Evolutionary conservation across 768 basidiomycete genomes (phyloP), one percentile per base, ranked within the genome.

Genomic region (Austroboletus festivus): DNA sequence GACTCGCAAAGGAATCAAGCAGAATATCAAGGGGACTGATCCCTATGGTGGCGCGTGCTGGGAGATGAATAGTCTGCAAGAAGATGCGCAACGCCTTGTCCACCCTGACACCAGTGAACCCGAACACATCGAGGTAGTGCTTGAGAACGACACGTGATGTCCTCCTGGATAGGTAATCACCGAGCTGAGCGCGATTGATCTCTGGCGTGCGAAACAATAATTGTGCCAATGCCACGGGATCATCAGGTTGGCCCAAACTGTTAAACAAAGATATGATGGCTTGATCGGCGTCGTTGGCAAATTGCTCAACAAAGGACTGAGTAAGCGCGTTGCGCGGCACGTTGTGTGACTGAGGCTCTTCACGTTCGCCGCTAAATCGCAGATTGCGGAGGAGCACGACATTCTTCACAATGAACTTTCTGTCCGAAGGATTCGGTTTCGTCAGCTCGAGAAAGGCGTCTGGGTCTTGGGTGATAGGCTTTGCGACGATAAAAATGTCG

Each of bases 401-500:
- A 57, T 83, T 92, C 73, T 96, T 98, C 61, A 97, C 85, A 43
- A 89, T 71, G 62, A 89, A 95, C 62, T 82, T 83, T 60, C 85
- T 78, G 57, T 93, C 92, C 18, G 74, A 65, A 3, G 73, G 72
- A 47, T 75, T 70, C 20, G 81, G 80, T 47, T 81, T 80, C 48
- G 77, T 69, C 44, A 71, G 63, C 58, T 86, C 85, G 40, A 82
- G 68, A 28, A 83, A 73, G 30, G 73, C 71, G 53, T 89, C 86
- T 42, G 80, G 77, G 38, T 87, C 84, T 31, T 81, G 78, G 46
- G 83, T 72, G 50, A 93, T 75, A 12, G 93, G 93, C 67, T 98
- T 98, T 34, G 94, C 86, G 55, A 98, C 81, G 66, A 98, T 79
- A 46, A 98, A 80, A 45, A 98, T 80, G 65, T 99, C 96, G 66